Evolutionary conservation across 345 rosid species (phyloP).

Genomic region (Turritis glabra): DNA sequence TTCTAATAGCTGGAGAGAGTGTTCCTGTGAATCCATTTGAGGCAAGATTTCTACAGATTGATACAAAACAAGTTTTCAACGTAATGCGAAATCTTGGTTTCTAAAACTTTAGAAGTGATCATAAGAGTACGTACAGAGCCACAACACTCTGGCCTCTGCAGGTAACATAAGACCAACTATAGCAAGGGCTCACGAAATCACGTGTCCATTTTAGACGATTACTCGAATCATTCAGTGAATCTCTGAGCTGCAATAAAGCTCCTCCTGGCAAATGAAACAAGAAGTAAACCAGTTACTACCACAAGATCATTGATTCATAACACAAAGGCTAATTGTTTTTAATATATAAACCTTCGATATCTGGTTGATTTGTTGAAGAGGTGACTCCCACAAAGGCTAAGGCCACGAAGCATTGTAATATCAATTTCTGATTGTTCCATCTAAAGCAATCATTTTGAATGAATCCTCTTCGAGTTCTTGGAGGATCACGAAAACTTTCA

Average conservation of each 20-base stretch:
- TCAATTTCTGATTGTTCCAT: conserved; percentile 34
- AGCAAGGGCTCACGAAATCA: conserved; percentile 78
- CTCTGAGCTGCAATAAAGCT: conserved; percentile 62
- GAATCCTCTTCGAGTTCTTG: conserved; percentile 18
- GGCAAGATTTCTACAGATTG: conserved; percentile 56
- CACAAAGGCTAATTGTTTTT: background rate
- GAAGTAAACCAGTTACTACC: background rate
- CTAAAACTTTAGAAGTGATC: background rate
- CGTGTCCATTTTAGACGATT: conserved; percentile 56
- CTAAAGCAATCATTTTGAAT: conserved; percentile 31
- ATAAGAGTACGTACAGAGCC: conserved; percentile 58
- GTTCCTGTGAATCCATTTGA: conserved; percentile 84
- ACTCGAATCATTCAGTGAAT: conserved; percentile 58
- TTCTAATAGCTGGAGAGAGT: conserved; percentile 67
- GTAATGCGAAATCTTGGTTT: background rate
- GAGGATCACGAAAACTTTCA: conserved; percentile 24
- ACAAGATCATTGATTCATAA: background rate
- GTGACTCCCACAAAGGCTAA: conserved; percentile 42
- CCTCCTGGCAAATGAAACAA: conserved; percentile 49
- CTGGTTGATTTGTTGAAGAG: conserved; percentile 56
- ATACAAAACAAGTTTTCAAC: conserved; percentile 1
- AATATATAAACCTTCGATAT: conserved; percentile 64
- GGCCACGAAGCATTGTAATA: conserved; percentile 44
- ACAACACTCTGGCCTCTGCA: conserved; percentile 70
- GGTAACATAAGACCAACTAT: conserved; percentile 79